These are phyloP conservation scores for Triglochin maritima DNA, from an alignment of 106 monocot species.

Conservation along the genomic window DNA sequence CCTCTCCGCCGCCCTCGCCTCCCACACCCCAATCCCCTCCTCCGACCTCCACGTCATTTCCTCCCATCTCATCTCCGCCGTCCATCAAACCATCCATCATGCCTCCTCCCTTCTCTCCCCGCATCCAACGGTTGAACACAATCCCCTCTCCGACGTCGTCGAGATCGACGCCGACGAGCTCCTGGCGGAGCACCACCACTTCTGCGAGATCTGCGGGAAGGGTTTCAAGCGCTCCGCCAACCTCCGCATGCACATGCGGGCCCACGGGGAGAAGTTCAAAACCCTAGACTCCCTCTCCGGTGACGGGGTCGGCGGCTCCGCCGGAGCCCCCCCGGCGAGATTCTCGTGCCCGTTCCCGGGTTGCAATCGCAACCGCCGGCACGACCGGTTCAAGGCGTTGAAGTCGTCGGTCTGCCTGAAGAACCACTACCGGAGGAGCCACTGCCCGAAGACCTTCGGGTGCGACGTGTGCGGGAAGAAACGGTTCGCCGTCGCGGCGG, in stretches of 20 bases:
- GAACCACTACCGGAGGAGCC: slow-evolving; percentile 57
- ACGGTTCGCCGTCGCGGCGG: slow-evolving; percentile 49
- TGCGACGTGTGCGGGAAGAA: slow-evolving; percentile 46
- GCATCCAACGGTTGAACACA: background rate
- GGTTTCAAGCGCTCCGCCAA: slow-evolving; percentile 76
- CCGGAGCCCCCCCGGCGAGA: background rate
- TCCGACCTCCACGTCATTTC: slow-evolving; percentile 29
- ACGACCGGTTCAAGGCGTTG: slow-evolving; percentile 44
- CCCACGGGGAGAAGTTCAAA: slow-evolving; percentile 56
- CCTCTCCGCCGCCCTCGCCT: slow-evolving; percentile 29
- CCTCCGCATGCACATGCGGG: slow-evolving; percentile 77
- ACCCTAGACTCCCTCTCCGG: slow-evolving; percentile 32
- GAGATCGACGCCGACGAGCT: slow-evolving; percentile 45
- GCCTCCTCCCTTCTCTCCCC: background rate
- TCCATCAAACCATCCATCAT: slow-evolving; percentile 33
- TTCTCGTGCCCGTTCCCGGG: slow-evolving; percentile 52
- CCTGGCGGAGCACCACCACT: slow-evolving; percentile 40
- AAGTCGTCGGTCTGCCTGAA: slow-evolving; percentile 51
- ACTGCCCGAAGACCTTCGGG: slow-evolving; percentile 49
- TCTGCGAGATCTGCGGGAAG: slow-evolving; percentile 57
- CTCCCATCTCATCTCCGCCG: slow-evolving; percentile 35
- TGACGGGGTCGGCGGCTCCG: background rate
- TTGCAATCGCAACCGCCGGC: slow-evolving; percentile 48
- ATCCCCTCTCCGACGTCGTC: slow-evolving; percentile 13
- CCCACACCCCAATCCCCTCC: slow-evolving; percentile 3